Evolutionary conservation across 2,329 filamentous ascomycete species (phyloP).

Genomic region (Celoporthe dispersa): DNA sequence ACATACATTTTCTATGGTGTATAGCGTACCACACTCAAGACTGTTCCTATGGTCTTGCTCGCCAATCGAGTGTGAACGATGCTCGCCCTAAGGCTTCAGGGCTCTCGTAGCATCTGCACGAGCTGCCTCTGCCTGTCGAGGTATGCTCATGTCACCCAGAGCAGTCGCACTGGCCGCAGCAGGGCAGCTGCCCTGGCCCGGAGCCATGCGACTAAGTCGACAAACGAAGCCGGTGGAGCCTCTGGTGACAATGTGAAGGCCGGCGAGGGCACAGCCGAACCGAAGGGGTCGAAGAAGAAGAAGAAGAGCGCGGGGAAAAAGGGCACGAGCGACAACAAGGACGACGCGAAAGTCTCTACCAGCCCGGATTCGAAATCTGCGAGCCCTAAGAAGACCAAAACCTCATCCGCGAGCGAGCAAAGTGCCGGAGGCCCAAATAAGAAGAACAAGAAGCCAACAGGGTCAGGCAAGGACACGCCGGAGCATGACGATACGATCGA

Average conservation of each 20-base stretch:
- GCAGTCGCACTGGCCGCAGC: slow-evolving; percentile 7
- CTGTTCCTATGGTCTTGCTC: not conserved
- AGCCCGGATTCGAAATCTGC: slow-evolving; percentile 3
- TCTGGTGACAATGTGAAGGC: not conserved
- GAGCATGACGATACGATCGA: slow-evolving; percentile 12
- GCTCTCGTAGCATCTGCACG: slow-evolving; percentile 25
- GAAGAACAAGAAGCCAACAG: not conserved
- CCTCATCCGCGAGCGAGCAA: not conserved
- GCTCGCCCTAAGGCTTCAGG: slow-evolving; percentile 23
- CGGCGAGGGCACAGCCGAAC: not conserved
- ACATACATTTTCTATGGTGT: not conserved
- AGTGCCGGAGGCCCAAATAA: not conserved
- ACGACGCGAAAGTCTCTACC: not conserved
- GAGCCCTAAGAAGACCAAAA: not conserved
- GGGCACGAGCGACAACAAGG: not conserved
- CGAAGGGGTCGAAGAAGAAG: not conserved
- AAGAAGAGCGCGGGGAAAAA: not conserved
- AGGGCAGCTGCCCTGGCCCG: not conserved
- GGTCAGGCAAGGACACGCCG: not conserved
- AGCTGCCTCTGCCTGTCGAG: slow-evolving; percentile 12
- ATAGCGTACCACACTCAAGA: slow-evolving; percentile 6
- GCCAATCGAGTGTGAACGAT: slow-evolving; percentile 23
- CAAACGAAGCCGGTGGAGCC: not conserved
- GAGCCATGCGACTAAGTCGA: slow-evolving; percentile 19
- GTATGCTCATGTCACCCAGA: slow-evolving; percentile 15